Conservation (phyloP, 2,329 filamentous ascomycete species). For the Fusarium tjaetaba region DNA sequence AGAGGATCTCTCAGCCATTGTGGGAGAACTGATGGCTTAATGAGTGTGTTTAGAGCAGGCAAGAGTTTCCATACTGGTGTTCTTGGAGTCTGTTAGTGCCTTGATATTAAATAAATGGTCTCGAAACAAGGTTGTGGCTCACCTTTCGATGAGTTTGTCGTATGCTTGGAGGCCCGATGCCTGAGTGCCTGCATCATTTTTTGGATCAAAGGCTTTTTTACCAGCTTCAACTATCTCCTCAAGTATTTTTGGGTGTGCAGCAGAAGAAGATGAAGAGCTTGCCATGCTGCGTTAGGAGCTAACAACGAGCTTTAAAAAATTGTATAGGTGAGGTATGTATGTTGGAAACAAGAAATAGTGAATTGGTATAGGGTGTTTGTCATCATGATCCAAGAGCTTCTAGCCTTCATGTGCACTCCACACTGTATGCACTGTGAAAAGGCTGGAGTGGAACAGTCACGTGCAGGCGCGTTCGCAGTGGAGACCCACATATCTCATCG, state of each 20-base stretch:
- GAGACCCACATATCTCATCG: slow-evolving; percentile 13
- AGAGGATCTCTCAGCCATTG: slow-evolving; percentile 68
- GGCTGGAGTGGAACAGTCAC: slow-evolving; percentile 35
- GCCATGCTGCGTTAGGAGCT: slow-evolving; percentile 39
- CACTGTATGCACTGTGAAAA: slow-evolving; percentile 33
- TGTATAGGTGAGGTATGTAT: not conserved
- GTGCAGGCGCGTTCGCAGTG: slow-evolving; percentile 34
- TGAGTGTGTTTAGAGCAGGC: slow-evolving; percentile 69
- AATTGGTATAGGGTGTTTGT: slow-evolving; percentile 38
- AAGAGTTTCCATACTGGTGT: slow-evolving; percentile 63
- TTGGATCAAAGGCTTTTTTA: slow-evolving; percentile 61
- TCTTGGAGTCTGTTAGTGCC: slow-evolving; percentile 38
- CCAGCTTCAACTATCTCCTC: slow-evolving; percentile 53
- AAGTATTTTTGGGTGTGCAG: slow-evolving; percentile 45
- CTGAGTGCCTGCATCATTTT: slow-evolving; percentile 46
- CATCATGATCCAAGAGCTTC: slow-evolving; percentile 22
- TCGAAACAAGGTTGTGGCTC: slow-evolving; percentile 25
- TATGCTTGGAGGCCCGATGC: slow-evolving; percentile 53
- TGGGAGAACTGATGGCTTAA: slow-evolving; percentile 69
- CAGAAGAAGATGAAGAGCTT: slow-evolving; percentile 33
- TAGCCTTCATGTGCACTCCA: slow-evolving; percentile 36
- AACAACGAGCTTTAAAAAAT: not conserved
- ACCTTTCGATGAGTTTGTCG: slow-evolving; percentile 61
- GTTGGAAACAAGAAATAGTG: slow-evolving; percentile 9
- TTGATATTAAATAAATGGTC: not conserved